Evolutionary conservation across 2,329 filamentous ascomycete species (phyloP), one percentile per base, ranked within the genome.

Genomic region (Talaromyces sp.): DNA sequence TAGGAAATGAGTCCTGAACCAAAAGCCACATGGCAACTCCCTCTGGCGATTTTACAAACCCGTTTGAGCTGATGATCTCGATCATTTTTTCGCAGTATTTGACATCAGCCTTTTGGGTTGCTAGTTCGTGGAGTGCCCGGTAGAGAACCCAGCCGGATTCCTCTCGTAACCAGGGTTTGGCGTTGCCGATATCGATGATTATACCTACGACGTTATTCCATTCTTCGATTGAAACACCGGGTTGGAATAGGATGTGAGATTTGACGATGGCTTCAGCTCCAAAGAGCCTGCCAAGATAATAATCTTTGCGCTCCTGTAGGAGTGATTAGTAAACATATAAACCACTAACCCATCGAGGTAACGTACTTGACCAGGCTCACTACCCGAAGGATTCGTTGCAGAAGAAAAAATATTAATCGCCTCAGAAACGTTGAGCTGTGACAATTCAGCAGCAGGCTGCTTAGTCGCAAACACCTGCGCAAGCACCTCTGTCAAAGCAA

Each of bases 1-100:
- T 79, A 0, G 88, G 84, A 68, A 90, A 92, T 21, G 79, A 79
- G 58, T 84, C 83, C 65, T 85, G 82, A 1, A 89, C 84, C 5
- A 86, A 84, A 35, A 98, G 81, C 92, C 93, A 98, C 62, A 97
- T 86, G 0, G 91, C 92, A 23, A 97, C 86, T 6, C 93, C 93
- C 73, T 98, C 93, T 0, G 92, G 89, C 0, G 92, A 93, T 73
- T 89, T 89, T 8, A 87, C 86, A 56, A 96, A 80, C 9, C 89
- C 88, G 56, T 85, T 83, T 16, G 85, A 81, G 21, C 82, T 80
- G 8, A 96, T 72, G 42, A 82, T 83, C 64, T 85, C 78, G 39
- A 96, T 79, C 0, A 89, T 86, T 28, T 81, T 76, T 69, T 88
- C 82, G 0, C 85, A 85, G 62, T 86, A 83, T 62, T 82, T 79